phyloP scores from a whole-genome alignment of 2,329 filamentous ascomycete species.

The Colletotrichum tamarilloi region DNA sequence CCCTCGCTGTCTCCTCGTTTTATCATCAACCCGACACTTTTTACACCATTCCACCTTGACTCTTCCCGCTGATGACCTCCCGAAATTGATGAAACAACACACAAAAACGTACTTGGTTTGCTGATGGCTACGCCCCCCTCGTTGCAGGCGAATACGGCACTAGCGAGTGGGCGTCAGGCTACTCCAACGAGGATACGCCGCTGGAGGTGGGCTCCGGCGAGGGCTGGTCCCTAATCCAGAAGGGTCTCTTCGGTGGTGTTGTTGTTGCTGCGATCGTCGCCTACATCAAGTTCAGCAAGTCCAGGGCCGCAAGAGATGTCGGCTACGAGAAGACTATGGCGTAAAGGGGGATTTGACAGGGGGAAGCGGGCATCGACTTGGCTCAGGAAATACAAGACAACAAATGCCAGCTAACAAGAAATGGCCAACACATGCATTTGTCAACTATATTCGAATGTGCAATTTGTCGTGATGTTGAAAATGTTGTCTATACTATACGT shows the following conservation, averaged over 20 bases:
- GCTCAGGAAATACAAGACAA: slow-evolving; percentile 1
- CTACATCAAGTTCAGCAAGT: slow-evolving; percentile 56
- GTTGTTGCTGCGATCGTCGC: slow-evolving; percentile 58
- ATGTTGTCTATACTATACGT: background rate
- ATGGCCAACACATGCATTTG: background rate
- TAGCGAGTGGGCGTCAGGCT: slow-evolving; percentile 51
- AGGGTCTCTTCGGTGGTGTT: slow-evolving; percentile 61
- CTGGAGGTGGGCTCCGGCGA: slow-evolving; percentile 42
- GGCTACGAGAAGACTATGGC: slow-evolving; percentile 58
- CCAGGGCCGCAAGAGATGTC: slow-evolving; percentile 40
- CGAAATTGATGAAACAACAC: slow-evolving; percentile 7
- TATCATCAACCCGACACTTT: slow-evolving; percentile 9
- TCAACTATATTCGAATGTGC: too few relatives aligned
- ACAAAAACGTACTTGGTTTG: slow-evolving; percentile 45
- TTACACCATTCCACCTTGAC: background rate
- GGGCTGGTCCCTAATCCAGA: slow-evolving; percentile 58
- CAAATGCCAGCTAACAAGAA: slow-evolving; percentile 2
- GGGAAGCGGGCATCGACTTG: background rate
- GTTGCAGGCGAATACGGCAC: slow-evolving; percentile 48
- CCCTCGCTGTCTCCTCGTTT: slow-evolving; percentile 12
- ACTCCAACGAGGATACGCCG: slow-evolving; percentile 46
- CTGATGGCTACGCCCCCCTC: slow-evolving; percentile 45
- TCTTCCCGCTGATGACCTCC: slow-evolving; percentile 6
- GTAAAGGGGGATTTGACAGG: slow-evolving; percentile 40
- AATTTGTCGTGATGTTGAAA: background rate